phyloP scores from a whole-genome alignment of 306 rosid genomes.

The Glycine tomentella region DNA sequence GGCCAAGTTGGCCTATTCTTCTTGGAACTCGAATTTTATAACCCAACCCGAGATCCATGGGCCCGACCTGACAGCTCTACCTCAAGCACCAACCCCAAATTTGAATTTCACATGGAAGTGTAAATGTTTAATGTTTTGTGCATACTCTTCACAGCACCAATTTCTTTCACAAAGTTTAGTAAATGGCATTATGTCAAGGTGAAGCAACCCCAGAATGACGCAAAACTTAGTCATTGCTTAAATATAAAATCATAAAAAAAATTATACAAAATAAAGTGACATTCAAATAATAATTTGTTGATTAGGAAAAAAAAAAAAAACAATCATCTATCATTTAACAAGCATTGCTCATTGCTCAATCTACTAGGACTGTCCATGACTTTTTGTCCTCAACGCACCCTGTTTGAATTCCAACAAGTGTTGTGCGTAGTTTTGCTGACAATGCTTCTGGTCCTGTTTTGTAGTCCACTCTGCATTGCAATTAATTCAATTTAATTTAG shows the following conservation, averaged over 20 bases:
- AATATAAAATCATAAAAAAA: neutral
- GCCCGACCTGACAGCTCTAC: too few species aligned
- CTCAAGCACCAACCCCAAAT: too few species aligned
- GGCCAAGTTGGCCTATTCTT: too few species aligned
- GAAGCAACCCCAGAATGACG: too few species aligned
- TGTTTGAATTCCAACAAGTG: conserved; percentile 62
- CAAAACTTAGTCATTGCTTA: too few species aligned
- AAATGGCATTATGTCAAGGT: too few species aligned
- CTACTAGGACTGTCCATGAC: conserved; percentile 59
- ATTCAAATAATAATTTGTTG: neutral
- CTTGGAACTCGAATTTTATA: too few species aligned
- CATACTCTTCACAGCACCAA: too few species aligned
- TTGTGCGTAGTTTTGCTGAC: conserved; percentile 53
- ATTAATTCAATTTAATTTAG: neutral
- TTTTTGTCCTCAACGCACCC: conserved; percentile 60
- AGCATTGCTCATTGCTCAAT: conserved; percentile 23
- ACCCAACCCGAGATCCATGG: too few species aligned
- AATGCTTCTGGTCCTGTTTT: conserved; percentile 59
- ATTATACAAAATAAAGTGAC: neutral
- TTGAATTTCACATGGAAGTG: too few species aligned
- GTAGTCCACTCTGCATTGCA: conserved; percentile 56
- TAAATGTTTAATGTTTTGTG: too few species aligned
- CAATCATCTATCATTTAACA: neutral
- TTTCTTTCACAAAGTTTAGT: too few species aligned
- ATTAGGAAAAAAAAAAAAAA: neutral